These are phyloP conservation scores for Piloderma croceum DNA, from an alignment of 768 basidiomycete genomes.

Conservation along the genomic window DNA sequence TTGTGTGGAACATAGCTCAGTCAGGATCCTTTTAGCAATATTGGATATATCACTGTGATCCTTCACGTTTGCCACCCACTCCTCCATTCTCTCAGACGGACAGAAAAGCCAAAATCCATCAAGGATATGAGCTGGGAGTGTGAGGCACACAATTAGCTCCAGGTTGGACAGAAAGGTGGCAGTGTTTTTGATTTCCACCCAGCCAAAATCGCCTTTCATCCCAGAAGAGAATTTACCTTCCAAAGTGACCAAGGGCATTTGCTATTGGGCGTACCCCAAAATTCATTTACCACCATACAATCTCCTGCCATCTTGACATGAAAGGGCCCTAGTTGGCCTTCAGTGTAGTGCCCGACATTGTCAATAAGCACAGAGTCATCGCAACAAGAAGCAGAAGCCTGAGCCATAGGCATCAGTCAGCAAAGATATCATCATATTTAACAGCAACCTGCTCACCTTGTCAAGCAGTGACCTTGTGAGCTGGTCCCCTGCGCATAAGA, in stretches of 20 bases:
- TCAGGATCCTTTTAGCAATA: constrained; percentile 7
- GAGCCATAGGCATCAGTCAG: not conserved
- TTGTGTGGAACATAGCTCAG: constrained; percentile 6
- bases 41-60: constrained; percentile 6
- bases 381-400: not conserved
- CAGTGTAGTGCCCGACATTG: not conserved
- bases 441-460: constrained; percentile 5
- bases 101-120: constrained; percentile 13
- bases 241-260: constrained; percentile 5
- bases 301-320: constrained; percentile 13
- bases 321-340: constrained; percentile 7
- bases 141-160: constrained; percentile 12
- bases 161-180: constrained; percentile 9
- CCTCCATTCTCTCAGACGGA: not conserved
- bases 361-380: not conserved
- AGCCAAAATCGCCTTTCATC: constrained; percentile 1
- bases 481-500: constrained; percentile 10
- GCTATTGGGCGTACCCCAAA: constrained; percentile 13
- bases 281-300: constrained; percentile 10
- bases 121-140: constrained; percentile 12
- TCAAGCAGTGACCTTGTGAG: constrained; percentile 7
- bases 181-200: constrained; percentile 14
- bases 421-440: not conserved
- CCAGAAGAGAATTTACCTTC: constrained; percentile 5
- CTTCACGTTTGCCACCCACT: constrained; percentile 7